Evolutionary conservation across 768 basidiomycete genomes (phyloP), one percentile per base, ranked within the genome.

Genomic region (Trametes gibbosa): DNA sequence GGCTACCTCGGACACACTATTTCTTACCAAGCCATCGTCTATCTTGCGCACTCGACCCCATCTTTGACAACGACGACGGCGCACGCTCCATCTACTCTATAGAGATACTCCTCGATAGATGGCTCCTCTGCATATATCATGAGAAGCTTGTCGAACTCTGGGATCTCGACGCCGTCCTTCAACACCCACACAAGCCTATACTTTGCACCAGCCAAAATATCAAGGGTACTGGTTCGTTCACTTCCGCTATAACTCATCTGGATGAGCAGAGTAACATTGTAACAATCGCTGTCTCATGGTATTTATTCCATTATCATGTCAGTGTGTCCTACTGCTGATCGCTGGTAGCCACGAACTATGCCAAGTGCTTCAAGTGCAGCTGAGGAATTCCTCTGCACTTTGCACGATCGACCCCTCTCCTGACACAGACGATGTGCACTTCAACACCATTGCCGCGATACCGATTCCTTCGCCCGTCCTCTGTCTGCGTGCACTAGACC

Each of bases 41-140:
- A n/a, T 53, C 56, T 14, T 61, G 50, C 41, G 27, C 37, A 17
- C 53, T 54, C 5, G 56, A 58, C 34, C 53, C 52, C 1, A 39
- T 48, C 7, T 61, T 50, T 50, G 39, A 55, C 40, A 51, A 50
- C 39, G 55, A 64, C 23, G 52, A 53, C 45, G 56, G 56, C 17
- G 51, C 54, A 13, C 61, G 59, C 9, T 63, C 65, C 1, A 63
- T 81, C 12, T 63, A 79, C 21, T 72, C 72, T 5, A 59, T 83
- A 42, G 68, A 79, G 45, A 58, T 81, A 8, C 71, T 79, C 53
- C 60, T 75, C 34, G 81, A 82, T 49, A 68, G 76, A 39, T 84
- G 79, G 81, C 68, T 84, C 19, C 65, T 83, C 13, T 73, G 74
- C 13, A 69, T 79, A 3, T 81, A 79, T 59, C 65, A 65, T 17